Evolutionary conservation across 2,329 filamentous ascomycete genomes (phyloP).

Genomic region (Cadophora luteo-olivacea): DNA sequence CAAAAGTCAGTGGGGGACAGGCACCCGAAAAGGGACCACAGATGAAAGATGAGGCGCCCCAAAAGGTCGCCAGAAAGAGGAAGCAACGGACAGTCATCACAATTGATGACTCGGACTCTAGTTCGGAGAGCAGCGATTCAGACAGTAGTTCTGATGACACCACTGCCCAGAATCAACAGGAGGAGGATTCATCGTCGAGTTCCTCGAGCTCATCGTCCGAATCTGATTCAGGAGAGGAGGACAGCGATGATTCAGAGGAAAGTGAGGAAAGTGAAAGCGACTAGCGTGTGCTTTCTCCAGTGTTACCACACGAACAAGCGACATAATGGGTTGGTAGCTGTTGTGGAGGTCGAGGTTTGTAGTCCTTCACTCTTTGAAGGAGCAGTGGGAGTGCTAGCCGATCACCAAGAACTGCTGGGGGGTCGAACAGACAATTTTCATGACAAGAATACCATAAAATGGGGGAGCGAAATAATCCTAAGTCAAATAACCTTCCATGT

Average conservation of each 20-base stretch:
- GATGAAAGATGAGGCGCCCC: slow-evolving; percentile 53
- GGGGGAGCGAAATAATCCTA: not conserved
- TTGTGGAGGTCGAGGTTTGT: not conserved
- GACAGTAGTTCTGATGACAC: slow-evolving; percentile 32
- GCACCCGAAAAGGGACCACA: slow-evolving; percentile 50
- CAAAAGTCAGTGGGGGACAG: slow-evolving; percentile 29
- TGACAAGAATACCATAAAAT: slow-evolving; percentile 5
- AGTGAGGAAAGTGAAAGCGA: slow-evolving; percentile 33
- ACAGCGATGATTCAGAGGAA: slow-evolving; percentile 34
- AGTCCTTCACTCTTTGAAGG: not conserved
- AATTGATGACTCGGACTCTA: slow-evolving; percentile 38
- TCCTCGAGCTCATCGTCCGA: slow-evolving; percentile 39
- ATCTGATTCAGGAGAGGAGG: slow-evolving; percentile 32
- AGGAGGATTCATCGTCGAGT: slow-evolving; percentile 34
- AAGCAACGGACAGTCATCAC: slow-evolving; percentile 50
- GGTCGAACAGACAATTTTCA: slow-evolving; percentile 1
- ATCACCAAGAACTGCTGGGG: slow-evolving; percentile 4
- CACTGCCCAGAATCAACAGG: slow-evolving; percentile 22
- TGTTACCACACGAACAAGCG: not conserved
- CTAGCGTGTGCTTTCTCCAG: not conserved
- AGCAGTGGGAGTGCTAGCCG: not conserved
- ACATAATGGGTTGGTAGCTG: not conserved
- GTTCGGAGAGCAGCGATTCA: slow-evolving; percentile 34
- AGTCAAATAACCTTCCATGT: slow-evolving; percentile 4
- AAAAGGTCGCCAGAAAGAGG: slow-evolving; percentile 53